These are phyloP conservation scores for Suillus paluster DNA, from an alignment of 768 basidiomycete species.

Conservation along the genomic window DNA sequence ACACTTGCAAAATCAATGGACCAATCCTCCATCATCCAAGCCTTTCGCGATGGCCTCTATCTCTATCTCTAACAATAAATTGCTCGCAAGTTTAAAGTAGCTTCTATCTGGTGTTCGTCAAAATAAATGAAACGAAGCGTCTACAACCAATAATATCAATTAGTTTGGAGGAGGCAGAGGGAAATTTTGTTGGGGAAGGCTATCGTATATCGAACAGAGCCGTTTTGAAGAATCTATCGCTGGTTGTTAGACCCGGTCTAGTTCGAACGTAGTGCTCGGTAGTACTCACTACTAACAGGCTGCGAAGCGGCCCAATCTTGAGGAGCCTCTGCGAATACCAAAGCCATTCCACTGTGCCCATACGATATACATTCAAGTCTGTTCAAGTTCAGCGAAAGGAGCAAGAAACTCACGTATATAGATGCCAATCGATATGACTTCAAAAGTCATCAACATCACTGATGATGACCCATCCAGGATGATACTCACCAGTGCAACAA, in stretches of 20 bases:
- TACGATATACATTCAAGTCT: neutral
- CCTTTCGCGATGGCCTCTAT: no score
- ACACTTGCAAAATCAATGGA: no score
- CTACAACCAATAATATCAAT: neutral
- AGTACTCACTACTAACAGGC: neutral
- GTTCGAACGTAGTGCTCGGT: neutral
- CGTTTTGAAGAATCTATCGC: slow-evolving; percentile 1
- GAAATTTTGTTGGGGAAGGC: slow-evolving; percentile 4
- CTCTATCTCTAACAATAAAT: neutral
- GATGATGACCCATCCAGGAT: neutral
- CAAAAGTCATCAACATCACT: neutral
- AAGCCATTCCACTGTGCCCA: neutral
- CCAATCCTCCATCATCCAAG: no score
- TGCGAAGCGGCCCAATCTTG: neutral
- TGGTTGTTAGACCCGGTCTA: neutral
- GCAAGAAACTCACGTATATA: neutral
- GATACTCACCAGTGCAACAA: neutral
- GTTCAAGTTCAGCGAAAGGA: neutral
- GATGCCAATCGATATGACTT: slow-evolving; percentile 3
- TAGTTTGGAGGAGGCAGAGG: neutral
- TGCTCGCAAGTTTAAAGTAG: neutral
- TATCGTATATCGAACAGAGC: neutral
- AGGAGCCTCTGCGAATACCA: neutral
- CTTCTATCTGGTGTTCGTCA: neutral
- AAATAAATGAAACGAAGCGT: neutral